Percentiles rank a stretch among this genome's conserved stretches.
Evolutionary conservation across 1,284 basidiomycete species (phyloP).

Genomic region (Leucoagaricus sp.): DNA sequence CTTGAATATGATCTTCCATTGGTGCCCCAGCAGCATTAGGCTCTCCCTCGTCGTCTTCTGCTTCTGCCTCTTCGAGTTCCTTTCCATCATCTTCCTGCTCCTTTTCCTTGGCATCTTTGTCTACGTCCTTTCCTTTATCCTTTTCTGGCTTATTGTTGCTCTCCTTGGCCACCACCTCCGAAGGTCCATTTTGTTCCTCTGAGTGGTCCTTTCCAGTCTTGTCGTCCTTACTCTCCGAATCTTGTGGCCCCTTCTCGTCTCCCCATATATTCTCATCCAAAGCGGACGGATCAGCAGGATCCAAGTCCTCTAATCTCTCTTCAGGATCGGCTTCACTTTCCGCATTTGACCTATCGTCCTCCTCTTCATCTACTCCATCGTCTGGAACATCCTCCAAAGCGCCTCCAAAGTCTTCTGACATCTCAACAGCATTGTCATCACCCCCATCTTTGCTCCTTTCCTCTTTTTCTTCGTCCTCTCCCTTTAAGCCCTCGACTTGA

Average conservation of each 20-base stretch:
- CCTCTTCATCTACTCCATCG: conserved; percentile 54
- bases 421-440: conserved; percentile 68
- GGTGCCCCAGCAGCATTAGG: conserved; percentile 24
- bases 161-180: conserved; percentile 82
- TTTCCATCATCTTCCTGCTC: conserved; percentile 31
- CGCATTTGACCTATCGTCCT: conserved; percentile 49
- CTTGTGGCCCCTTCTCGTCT: conserved; percentile 65
- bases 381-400: conserved; percentile 76
- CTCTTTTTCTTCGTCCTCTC: conserved; percentile 60
- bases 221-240: conserved; percentile 48
- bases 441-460: conserved; percentile 34
- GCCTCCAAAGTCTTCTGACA: conserved; percentile 80
- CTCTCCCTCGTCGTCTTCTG: conserved; percentile 33
- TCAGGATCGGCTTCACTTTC: conserved; percentile 71
- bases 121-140: conserved; percentile 39
- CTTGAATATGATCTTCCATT: conserved; percentile 53
- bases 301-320: conserved; percentile 85
- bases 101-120: conserved; percentile 22
- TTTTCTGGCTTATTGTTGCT: conserved; percentile 41
- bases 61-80: conserved; percentile 24
- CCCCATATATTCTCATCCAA: conserved; percentile 99
- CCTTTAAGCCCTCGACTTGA: conserved; percentile 92
- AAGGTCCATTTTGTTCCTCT: conserved; percentile 47
- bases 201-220: conserved; percentile 42
- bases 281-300: conserved; percentile 83